phyloP scores from a whole-genome alignment of 1,139 yeast species.

The Blastobotrys serpentis region DNA sequence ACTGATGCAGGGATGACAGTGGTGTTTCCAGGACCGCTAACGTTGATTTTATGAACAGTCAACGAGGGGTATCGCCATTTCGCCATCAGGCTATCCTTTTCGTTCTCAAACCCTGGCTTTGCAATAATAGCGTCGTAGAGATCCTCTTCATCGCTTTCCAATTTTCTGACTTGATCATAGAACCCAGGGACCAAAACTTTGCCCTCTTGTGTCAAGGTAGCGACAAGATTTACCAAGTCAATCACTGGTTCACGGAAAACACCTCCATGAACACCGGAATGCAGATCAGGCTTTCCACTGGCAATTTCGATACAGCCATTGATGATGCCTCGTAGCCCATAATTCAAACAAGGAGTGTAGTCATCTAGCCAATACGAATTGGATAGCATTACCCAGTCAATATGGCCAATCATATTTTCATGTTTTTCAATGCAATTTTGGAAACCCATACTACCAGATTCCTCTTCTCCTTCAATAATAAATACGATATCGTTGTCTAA shows the following conservation, averaged over 20 bases:
- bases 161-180: slow-evolving; percentile 59
- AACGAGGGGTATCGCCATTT: slow-evolving; percentile 92
- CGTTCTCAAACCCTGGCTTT: slow-evolving; percentile 43
- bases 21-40: slow-evolving; percentile 86
- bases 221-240: slow-evolving; percentile 71
- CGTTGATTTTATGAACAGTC: slow-evolving; percentile 81
- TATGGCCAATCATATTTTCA: slow-evolving; percentile 55
- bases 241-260: slow-evolving; percentile 83
- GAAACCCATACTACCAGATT: slow-evolving; percentile 87
- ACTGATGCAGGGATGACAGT: slow-evolving; percentile 88
- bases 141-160: slow-evolving; percentile 54
- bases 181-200: slow-evolving; percentile 66
- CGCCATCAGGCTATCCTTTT: slow-evolving; percentile 57
- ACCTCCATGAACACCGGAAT: slow-evolving; percentile 97
- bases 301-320: slow-evolving; percentile 70
- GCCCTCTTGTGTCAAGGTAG: slow-evolving; percentile 59
- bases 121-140: slow-evolving; percentile 62
- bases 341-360: slow-evolving; percentile 82
- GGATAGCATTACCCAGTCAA: slow-evolving; percentile 87
- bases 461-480: slow-evolving; percentile 93
- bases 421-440: slow-evolving; percentile 58
- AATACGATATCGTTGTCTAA: slow-evolving; percentile 76
- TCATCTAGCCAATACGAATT: slow-evolving; percentile 96
- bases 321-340: slow-evolving; percentile 89
- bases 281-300: slow-evolving; percentile 81